Conservation (phyloP, 148 eudicot genomes). For the Suaeda aralocaspica region DNA sequence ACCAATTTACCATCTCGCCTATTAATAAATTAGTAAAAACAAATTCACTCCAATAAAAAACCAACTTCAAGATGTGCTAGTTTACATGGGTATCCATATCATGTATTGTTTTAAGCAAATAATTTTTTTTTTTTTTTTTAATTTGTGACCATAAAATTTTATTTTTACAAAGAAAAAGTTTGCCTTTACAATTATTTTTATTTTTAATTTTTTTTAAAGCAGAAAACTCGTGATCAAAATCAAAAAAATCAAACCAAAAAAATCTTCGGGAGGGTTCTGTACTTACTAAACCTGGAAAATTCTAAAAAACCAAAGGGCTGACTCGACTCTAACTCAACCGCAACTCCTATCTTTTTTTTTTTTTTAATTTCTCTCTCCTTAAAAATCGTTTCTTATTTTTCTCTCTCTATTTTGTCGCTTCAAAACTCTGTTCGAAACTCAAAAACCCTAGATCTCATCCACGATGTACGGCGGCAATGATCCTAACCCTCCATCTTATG, state of each 20-base stretch:
- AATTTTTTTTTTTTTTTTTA: too few relatives aligned
- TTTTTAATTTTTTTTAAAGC: too few relatives aligned
- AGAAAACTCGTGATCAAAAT: background rate
- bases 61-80: too few relatives aligned
- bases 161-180: too few relatives aligned
- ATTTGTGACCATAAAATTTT: too few relatives aligned
- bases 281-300: background rate
- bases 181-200: too few relatives aligned
- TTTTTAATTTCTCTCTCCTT: background rate
- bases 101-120: too few relatives aligned
- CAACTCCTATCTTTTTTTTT: background rate
- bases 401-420: background rate
- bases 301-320: background rate
- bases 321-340: background rate
- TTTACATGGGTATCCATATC: too few relatives aligned
- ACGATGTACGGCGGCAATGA: slow-evolving; percentile 61
- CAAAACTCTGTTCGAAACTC: background rate
- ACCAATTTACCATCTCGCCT: too few relatives aligned
- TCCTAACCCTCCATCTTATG: slow-evolving; percentile 45
- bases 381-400: background rate
- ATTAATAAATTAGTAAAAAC: too few relatives aligned
- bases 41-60: too few relatives aligned
- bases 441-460: slow-evolving; percentile 43
- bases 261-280: background rate
- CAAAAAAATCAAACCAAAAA: background rate